A percentile compares a stretch with the other conserved stretches of the same genome.
Conservation (phyloP, 805 yeast genomes). For the Starmerella vitae region DNA sequence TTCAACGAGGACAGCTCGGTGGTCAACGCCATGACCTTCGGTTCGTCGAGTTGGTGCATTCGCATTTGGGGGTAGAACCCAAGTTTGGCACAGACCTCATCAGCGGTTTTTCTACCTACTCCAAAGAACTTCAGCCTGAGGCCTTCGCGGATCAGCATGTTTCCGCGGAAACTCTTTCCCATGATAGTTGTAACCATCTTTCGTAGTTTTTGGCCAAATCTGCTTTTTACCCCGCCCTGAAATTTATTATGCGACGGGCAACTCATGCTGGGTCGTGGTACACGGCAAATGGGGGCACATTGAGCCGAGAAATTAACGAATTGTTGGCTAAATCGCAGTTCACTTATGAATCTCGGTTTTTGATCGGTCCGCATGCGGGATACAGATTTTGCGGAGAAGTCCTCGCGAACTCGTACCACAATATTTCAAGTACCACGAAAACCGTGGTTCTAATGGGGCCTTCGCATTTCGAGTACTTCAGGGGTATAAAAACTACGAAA, state of each 20-base stretch:
- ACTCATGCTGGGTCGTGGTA: constrained; percentile 94
- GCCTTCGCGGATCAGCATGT: constrained; percentile 35
- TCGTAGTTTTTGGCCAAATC: no score
- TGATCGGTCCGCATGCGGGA: constrained; percentile 80
- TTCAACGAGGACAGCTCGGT: constrained; percentile 74
- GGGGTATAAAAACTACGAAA: constrained; percentile 41
- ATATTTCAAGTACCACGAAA: constrained; percentile 47
- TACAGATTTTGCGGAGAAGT: constrained; percentile 67
- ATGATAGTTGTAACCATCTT: constrained; percentile 29
- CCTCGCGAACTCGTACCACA: constrained; percentile 61
- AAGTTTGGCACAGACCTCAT: constrained; percentile 65
- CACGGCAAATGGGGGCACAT: constrained; percentile 31
- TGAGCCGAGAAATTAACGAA: constrained; percentile 39
- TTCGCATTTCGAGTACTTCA: constrained; percentile 76
- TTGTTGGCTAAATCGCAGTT: constrained; percentile 28
- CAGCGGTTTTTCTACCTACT: constrained; percentile 62
- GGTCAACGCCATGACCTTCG: constrained; percentile 70
- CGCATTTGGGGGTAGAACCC: constrained; percentile 90
- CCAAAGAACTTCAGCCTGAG: constrained; percentile 76
- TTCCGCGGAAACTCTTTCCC: constrained; percentile 31
- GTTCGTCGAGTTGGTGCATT: constrained; percentile 82
- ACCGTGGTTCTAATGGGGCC: constrained; percentile 81
- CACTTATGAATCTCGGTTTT: constrained; percentile 22
- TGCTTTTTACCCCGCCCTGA: no score
- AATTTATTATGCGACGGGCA: constrained; percentile 43